Conservation (phyloP, 2,329 filamentous ascomycete species). For the Tolypocladium ophioglossoides region DNA sequence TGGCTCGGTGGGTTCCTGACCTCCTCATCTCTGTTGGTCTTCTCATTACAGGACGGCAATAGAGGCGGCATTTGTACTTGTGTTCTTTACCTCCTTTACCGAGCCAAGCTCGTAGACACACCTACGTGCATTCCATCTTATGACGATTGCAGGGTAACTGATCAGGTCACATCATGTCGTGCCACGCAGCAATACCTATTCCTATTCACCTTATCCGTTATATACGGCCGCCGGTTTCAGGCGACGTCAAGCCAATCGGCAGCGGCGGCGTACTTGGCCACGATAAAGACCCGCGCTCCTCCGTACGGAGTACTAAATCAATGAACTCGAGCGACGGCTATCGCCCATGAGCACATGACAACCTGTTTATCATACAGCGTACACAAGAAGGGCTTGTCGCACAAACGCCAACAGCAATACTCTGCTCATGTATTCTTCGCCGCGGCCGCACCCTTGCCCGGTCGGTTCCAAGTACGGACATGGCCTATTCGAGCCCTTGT, state of each 20-base stretch:
- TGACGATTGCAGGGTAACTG: too few relatives aligned
- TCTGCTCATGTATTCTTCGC: background rate
- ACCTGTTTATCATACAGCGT: background rate
- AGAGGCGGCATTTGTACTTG: too few relatives aligned
- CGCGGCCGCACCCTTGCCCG: conserved; percentile 16
- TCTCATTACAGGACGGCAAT: background rate
- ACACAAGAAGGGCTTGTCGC: background rate
- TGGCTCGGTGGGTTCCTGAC: background rate
- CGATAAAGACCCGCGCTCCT: background rate
- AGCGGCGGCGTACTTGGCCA: background rate
- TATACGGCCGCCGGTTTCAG: background rate
- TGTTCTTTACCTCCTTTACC: background rate
- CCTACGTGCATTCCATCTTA: too few relatives aligned
- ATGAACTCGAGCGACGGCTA: background rate
- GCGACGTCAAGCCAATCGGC: background rate
- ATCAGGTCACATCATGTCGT: too few relatives aligned
- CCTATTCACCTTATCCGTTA: too few relatives aligned
- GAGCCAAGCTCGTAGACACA: background rate
- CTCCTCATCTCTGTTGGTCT: background rate
- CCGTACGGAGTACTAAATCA: background rate
- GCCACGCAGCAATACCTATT: too few relatives aligned
- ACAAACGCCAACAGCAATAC: too few relatives aligned
- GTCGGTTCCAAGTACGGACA: conserved; percentile 64
- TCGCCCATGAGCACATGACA: background rate
- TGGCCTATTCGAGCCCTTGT: conserved; percentile 43